A percentile compares a stretch with the other conserved stretches of the same genome.
Conservation (phyloP, 2,329 filamentous ascomycete genomes). For the Nigrograna mackinnonii region DNA sequence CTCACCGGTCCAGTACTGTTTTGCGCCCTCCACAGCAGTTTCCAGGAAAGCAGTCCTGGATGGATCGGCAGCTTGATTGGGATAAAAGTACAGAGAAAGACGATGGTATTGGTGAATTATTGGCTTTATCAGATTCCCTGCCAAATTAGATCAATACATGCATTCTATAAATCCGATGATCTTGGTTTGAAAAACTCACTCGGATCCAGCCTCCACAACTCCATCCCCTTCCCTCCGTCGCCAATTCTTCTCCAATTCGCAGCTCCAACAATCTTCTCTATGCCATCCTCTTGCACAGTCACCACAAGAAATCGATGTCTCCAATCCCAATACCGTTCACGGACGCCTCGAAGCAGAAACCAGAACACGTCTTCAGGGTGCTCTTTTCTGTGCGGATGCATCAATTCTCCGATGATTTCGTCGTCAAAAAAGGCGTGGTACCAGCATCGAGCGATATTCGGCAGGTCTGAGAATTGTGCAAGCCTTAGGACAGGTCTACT, state of each 20-base stretch:
- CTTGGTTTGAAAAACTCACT: slow-evolving; percentile 22
- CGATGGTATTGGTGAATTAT: slow-evolving; percentile 14
- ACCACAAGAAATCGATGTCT: slow-evolving; percentile 28
- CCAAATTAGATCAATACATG: slow-evolving; percentile 1
- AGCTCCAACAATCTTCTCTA: slow-evolving; percentile 24
- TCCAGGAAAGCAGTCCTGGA: slow-evolving; percentile 19
- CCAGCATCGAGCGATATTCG: slow-evolving; percentile 25
- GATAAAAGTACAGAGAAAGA: slow-evolving; percentile 17
- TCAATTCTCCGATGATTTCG: slow-evolving; percentile 32
- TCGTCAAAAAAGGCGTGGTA: slow-evolving; percentile 33
- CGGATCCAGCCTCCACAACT: slow-evolving; percentile 20
- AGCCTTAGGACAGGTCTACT: slow-evolving; percentile 10
- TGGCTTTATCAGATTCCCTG: slow-evolving; percentile 24
- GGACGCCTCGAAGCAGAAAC: slow-evolving; percentile 26
- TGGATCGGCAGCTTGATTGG: slow-evolving; percentile 32
- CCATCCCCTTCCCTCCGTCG: slow-evolving; percentile 16
- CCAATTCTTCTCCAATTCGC: slow-evolving; percentile 33
- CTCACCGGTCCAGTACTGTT: slow-evolving; percentile 26
- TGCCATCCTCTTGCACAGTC: slow-evolving; percentile 5
- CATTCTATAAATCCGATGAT: slow-evolving; percentile 1
- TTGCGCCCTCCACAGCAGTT: slow-evolving; percentile 19
- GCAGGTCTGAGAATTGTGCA: slow-evolving; percentile 19
- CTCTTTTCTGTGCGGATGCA: slow-evolving; percentile 32
- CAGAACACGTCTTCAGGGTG: slow-evolving; percentile 33
- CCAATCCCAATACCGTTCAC: slow-evolving; percentile 33